Percentiles rank a stretch among this genome's conserved stretches.
Conservation (phyloP, 495 filamentous ascomycete species). For the Astrothelium subdiscretum region DNA sequence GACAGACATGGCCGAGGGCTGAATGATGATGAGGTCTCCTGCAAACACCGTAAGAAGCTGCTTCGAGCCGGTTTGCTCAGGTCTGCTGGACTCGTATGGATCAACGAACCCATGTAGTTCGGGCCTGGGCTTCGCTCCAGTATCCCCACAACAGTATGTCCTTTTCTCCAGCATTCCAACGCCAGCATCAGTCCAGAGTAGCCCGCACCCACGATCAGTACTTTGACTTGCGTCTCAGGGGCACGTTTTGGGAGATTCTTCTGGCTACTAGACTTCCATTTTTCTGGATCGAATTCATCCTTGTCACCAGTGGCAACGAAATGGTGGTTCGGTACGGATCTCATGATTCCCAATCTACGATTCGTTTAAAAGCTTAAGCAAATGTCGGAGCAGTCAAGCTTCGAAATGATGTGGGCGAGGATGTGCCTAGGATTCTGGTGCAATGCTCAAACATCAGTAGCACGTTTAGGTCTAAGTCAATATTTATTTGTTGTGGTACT, state of each 20-base stretch:
- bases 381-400: too few relatives aligned
- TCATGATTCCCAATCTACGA: too few relatives aligned
- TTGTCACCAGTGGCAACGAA: neutral
- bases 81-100: neutral
- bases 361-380: too few relatives aligned
- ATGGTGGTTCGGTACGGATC: too few relatives aligned
- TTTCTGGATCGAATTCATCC: neutral
- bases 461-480: too few relatives aligned
- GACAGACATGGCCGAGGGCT: conserved; percentile 9
- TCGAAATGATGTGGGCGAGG: too few relatives aligned
- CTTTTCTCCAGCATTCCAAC: conserved; percentile 2
- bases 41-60: too few relatives aligned
- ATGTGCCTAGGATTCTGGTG: too few relatives aligned
- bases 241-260: neutral
- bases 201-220: neutral
- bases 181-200: conserved; percentile 2
- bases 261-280: neutral
- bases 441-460: too few relatives aligned
- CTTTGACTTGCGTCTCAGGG: neutral
- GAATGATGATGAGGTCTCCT: conserved; percentile 19
- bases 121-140: neutral
- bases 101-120: neutral
- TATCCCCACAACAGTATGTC: neutral
- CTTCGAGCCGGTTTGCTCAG: neutral
- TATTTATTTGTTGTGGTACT: neutral